phyloP scores from a whole-genome alignment of 78 protist genomes.

The Dictyostelium firmibasis region DNA sequence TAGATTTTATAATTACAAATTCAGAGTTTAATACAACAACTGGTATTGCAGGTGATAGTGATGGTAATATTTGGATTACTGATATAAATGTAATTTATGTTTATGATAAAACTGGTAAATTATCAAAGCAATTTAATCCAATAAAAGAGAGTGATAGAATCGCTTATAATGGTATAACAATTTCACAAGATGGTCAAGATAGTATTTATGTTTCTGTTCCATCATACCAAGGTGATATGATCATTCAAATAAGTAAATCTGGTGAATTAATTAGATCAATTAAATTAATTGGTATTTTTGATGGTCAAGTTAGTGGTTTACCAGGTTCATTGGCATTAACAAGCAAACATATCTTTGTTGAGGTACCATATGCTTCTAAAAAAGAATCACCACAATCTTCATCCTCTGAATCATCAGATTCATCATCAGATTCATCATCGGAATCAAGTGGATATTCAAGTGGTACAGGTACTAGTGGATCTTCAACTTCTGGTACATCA shows the following conservation, averaged over 20 bases:
- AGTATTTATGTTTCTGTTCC: constrained; percentile 24
- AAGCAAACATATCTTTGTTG: constrained; percentile 10
- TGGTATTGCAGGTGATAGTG: constrained; percentile 33
- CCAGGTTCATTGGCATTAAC: constrained; percentile 33
- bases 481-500: not conserved
- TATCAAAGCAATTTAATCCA: not conserved
- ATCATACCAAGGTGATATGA: constrained; percentile 3
- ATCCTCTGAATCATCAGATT: not conserved
- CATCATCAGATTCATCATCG: not conserved
- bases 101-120: not conserved
- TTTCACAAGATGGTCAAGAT: not conserved
- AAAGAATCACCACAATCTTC: not conserved
- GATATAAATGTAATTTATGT: constrained; percentile 24
- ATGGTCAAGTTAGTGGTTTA: not conserved
- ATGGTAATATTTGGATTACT: constrained; percentile 56
- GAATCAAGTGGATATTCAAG: not conserved
- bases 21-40: not conserved
- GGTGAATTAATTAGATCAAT: not conserved
- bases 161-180: constrained; percentile 46
- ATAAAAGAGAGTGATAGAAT: not conserved
- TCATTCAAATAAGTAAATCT: constrained; percentile 6
- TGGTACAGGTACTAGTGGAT: not conserved
- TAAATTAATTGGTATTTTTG: not conserved
- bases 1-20: not conserved
- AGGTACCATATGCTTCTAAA: constrained; percentile 62